Base-by-base conservation (phyloP, 768 basidiomycete genomes). In the Amanita fuliginea region DNA sequence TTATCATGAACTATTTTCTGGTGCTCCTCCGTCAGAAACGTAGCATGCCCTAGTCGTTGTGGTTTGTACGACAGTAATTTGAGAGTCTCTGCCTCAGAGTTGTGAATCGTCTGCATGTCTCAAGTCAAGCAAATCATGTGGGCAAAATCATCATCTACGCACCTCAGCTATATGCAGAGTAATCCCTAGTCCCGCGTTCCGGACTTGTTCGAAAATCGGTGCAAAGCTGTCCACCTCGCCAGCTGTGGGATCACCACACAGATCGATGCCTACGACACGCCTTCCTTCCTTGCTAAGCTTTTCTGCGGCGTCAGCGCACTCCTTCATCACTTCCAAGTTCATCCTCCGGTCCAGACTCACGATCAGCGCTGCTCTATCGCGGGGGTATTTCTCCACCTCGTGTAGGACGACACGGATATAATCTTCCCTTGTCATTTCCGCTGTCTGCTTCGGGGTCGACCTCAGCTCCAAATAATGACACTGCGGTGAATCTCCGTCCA, bases 91-190 rank as follows among this genome's bases (percentile, higher is more conserved):
- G 70, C 66, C 3, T 70, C 49, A 6, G 78, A 64, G 58, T 77
- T 78, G 22, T 64, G 57, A 6, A 51, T 49, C 0, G 74, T 78
- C 81, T 80, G 53, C 1, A 45, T 10, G 19, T 45, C 22, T 2
- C 26, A 26, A 26, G 35, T 33, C 34, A 6, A 21, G 1, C n/a
- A 43, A 10, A 26, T 7, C n/a, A 45, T 37, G 11, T 39, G 10
- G 6, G 22, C 22, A 9, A 11, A 35, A 16, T 8, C 42, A 14
- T n/a, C n/a, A n/a, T n/a, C n/a, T 10, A 57, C 63, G n/a, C 51
- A 83, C 86, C 74, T 93, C 89, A 1, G 89, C 86, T 46, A 91
- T 81, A 62, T 92, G 89, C 33, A 91, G 60, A 0, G 89, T 92
- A n/a, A 89, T 56, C 1, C 80, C 74, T 6, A 92, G 61, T 0